A percentile compares a stretch with the other conserved stretches of the same genome.
Conservation (phyloP, 2,329 filamentous ascomycete genomes). For the Dichotomopilus funicola region DNA sequence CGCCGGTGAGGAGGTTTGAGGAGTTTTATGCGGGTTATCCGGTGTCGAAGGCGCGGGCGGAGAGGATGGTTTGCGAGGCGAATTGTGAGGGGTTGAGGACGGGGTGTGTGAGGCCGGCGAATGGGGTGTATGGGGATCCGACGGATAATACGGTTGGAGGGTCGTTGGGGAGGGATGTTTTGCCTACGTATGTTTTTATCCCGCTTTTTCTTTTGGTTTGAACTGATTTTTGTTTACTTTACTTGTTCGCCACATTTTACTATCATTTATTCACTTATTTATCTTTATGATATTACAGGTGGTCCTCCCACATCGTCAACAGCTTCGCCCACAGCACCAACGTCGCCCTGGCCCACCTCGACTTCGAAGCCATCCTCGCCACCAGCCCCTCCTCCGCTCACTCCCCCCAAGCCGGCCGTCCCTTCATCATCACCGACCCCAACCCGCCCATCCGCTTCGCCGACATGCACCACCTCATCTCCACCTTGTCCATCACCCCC, state of each 20-base stretch:
- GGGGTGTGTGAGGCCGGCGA: slow-evolving; percentile 45
- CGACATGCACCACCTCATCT: slow-evolving; percentile 32
- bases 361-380: slow-evolving; percentile 36
- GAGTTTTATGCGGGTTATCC: slow-evolving; percentile 47
- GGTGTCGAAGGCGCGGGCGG: slow-evolving; percentile 44
- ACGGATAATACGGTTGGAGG: slow-evolving; percentile 40
- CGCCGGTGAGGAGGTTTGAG: slow-evolving; percentile 33
- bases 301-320: slow-evolving; percentile 34
- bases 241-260: background rate
- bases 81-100: slow-evolving; percentile 37
- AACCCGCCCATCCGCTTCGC: slow-evolving; percentile 35
- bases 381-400: slow-evolving; percentile 18
- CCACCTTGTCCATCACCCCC: slow-evolving; percentile 30
- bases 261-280: background rate
- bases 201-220: background rate
- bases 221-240: background rate
- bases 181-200: slow-evolving; percentile 32
- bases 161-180: slow-evolving; percentile 33
- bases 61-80: slow-evolving; percentile 34
- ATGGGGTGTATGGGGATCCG: slow-evolving; percentile 47
- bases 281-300: slow-evolving; percentile 23
- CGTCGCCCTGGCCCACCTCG: slow-evolving; percentile 36
- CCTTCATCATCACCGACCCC: slow-evolving; percentile 37
- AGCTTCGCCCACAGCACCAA: slow-evolving; percentile 38
- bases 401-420: slow-evolving; percentile 31